A percentile compares a stretch with the other conserved stretches of the same genome.
phyloP scores from a whole-genome alignment of 228 moss, liverwort and hornwort species.

The Sphagnum magellanicum region DNA sequence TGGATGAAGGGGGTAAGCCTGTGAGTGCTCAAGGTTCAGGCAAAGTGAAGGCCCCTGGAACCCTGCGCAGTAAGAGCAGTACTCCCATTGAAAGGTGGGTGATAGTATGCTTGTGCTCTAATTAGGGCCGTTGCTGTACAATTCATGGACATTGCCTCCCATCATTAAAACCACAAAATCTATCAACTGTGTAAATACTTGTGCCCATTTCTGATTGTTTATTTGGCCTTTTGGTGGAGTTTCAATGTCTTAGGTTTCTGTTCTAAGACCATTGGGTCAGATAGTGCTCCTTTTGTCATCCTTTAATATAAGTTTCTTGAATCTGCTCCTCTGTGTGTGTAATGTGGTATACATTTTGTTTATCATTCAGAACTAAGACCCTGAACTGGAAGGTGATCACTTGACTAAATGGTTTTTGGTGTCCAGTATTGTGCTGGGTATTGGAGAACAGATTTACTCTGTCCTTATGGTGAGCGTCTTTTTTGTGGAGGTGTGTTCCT shows the following conservation, averaged over 20 bases:
- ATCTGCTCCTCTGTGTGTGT: no score
- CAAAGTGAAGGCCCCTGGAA: conserved; percentile 25
- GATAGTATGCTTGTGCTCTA: neutral
- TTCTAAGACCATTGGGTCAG: no score
- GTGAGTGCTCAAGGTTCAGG: conserved; percentile 27
- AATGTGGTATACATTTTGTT: no score
- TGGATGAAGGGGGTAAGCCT: conserved; percentile 41
- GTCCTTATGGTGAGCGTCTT: conserved; percentile 86
- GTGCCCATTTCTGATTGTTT: neutral
- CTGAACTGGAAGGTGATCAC: neutral
- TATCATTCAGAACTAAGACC: no score
- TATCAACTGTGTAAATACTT: neutral
- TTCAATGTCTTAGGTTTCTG: no score
- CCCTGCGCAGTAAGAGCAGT: conserved; percentile 37
- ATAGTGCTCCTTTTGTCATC: no score
- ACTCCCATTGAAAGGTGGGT: conserved; percentile 54
- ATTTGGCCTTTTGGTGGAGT: no score
- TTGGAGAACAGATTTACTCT: conserved; percentile 97
- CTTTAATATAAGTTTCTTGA: no score
- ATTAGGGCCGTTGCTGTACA: neutral
- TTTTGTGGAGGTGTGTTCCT: conserved; percentile 68
- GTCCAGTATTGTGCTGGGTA: conserved; percentile 69
- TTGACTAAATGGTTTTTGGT: neutral
- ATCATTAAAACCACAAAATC: no score
- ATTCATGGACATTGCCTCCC: neutral